phyloP scores from a whole-genome alignment of 106 monocot species.

The Platanthera zijinensis region DNA sequence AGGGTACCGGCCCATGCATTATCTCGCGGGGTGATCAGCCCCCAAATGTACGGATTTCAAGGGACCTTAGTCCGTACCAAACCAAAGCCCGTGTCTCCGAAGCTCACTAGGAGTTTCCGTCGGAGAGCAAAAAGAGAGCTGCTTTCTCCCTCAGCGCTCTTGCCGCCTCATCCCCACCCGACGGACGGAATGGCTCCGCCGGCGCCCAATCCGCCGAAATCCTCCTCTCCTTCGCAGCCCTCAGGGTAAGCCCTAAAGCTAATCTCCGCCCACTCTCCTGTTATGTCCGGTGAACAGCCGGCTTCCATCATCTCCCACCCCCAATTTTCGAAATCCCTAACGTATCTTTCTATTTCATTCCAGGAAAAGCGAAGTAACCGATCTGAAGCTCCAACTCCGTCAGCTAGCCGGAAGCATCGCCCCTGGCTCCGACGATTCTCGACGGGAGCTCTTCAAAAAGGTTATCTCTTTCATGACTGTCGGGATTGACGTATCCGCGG shows the following conservation, averaged over 20 bases:
- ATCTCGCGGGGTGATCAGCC: too few species aligned
- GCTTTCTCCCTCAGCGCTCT: too few species aligned
- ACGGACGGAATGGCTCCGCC: constrained; percentile 66
- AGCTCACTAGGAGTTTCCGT: too few species aligned
- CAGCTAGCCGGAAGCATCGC: constrained; percentile 87
- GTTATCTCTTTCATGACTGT: constrained; percentile 98
- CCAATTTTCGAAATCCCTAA: neutral
- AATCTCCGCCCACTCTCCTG: neutral
- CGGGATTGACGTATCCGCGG: constrained; percentile 89
- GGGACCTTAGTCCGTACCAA: too few species aligned
- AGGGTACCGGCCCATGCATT: too few species aligned
- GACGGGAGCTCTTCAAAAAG: constrained; percentile 93
- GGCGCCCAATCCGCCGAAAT: neutral
- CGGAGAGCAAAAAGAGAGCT: too few species aligned
- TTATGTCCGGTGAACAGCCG: too few species aligned
- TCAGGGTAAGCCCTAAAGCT: constrained; percentile 52
- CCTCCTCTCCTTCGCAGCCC: constrained; percentile 32
- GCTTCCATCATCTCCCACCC: neutral
- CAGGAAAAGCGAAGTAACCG: constrained; percentile 93
- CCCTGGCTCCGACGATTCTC: constrained; percentile 67
- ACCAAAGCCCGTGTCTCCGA: too few species aligned
- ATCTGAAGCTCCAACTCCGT: constrained; percentile 95
- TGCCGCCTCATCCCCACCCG: constrained; percentile 1
- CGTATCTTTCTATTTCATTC: neutral
- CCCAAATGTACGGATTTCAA: too few species aligned